Evolutionary conservation across 2,329 filamentous ascomycete genomes (phyloP), one percentile per base, ranked within the genome.

Genomic region (Cladosporium sp.): DNA sequence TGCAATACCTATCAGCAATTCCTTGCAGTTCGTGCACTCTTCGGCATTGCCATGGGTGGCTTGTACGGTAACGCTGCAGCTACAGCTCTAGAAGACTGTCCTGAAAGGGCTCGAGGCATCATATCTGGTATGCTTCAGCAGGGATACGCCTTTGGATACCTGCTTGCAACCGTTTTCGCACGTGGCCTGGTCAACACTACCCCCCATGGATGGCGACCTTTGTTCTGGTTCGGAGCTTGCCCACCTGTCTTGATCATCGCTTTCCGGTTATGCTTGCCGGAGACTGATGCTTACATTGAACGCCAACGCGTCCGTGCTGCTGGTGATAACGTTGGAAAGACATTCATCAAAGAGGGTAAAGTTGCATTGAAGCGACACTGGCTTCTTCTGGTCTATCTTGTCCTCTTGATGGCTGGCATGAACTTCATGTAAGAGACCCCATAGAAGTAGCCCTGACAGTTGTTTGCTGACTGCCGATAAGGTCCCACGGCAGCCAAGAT

Each of bases 141-240:
- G 70, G 84, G 83, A 2, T 87, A 86, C 64, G 83, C 84, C 0
- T 85, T 86, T 66, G 84, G 84, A 2, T 87, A 86, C 68, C 74
- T 87, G n/a, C 76, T 87, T 1, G 83, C 70, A 0, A 69, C 69
- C 1, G 70, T 70, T 11, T 73, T 73, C 34, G 65, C 70, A 0
- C 70, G 78, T 42, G 90, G 80, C 4, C 81, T 94, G 6, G 84
- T 92, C 51, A 77, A 89, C 72, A 94, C 90, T 1, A 93, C 90
- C 0, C 73, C 84, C 1, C 87, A 95, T 69, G 86, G 82, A 55
- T 96, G 92, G 92, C 81, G 92, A 7, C 90, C 91, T 0, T 78
- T 96, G 0, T 96, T 87, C 78, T 96, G 92, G 91, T 96, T 96
- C 72, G 91, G 87, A 12, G 90, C 91, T 5, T 83, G 87, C 38